Base-by-base conservation (phyloP, 1,139 yeast genomes). In the Tardiomyces depauwii region DNA sequence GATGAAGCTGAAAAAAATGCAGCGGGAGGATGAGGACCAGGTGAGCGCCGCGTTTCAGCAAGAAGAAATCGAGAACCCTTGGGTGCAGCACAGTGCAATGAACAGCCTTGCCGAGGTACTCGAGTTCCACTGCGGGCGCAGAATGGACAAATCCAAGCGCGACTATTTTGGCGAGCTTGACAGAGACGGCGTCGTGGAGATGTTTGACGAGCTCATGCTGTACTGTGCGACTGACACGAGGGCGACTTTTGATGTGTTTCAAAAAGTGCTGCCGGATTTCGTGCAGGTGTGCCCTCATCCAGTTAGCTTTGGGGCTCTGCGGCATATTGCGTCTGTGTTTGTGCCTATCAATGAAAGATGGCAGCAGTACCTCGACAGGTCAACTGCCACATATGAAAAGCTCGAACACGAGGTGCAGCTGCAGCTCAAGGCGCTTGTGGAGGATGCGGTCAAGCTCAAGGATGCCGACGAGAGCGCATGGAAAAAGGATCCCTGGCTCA, bases 201-300 rank as follows among this genome's bases (percentile, higher is more conserved):
- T 79, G 52, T 80, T 89, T 60, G 74, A 77, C 47, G 55, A 63
- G 18, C 68, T 88, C 49, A 78, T 88, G 72, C 65, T 67, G 41
- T 93, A 93, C 66, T 93, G 98, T 72, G 88, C 96, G 1, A 67
- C 67, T 13, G 99, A 93, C 66, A 96, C 88, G 0, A 67, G 67
- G 2, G 81, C 82, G 1, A 91, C 98, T 0, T 83, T 73, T 57
- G 67, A 69, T 50, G 89, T 91, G 0, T 79, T 83, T 52, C 70
- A 74, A 47, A 77, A 77, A 49, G 74, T 88, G 0, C 76, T 82
- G 43, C 96, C 96, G 0, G 67, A 69, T 32, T 93, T 85, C 58
- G 64, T 77, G 39, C 57, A 67, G 28, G 75, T 78, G 45, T 79
- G 89, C 32, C 96, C 97, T 0, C 98, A 93, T 63, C 97, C 98